These are phyloP conservation scores for Suillus variegatus DNA, from an alignment of 768 basidiomycete species.

Conservation along the genomic window DNA sequence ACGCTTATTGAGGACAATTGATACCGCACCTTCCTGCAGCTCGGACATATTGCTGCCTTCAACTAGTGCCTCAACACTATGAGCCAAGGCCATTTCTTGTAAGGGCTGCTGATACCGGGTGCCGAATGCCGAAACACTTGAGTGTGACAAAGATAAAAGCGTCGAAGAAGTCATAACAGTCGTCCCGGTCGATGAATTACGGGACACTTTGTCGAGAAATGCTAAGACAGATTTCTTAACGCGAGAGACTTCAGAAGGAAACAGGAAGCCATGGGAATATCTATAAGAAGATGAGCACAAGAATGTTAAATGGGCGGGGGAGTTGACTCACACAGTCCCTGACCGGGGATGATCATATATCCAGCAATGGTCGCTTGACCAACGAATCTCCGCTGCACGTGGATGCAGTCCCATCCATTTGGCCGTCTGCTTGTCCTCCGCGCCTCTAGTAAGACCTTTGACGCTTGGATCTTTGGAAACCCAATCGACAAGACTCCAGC, in stretches of 20 bases:
- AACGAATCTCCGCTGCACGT: conserved; percentile 72
- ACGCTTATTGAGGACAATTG: background rate
- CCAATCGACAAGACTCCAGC: conserved; percentile 87
- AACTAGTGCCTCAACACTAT: conserved; percentile 89
- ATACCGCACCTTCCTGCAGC: conserved; percentile 57
- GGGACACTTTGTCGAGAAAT: conserved; percentile 47
- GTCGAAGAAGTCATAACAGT: conserved; percentile 32
- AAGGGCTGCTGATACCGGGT: conserved; percentile 71
- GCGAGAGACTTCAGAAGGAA: conserved; percentile 82
- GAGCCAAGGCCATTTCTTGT: conserved; percentile 58
- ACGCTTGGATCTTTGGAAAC: conserved; percentile 74
- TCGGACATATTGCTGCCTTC: conserved; percentile 88
- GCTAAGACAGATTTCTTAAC: conserved; percentile 58
- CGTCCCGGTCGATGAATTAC: conserved; percentile 35
- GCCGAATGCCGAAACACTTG: conserved; percentile 86
- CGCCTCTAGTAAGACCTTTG: conserved; percentile 68
- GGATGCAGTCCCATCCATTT: conserved; percentile 93
- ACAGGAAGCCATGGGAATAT: conserved; percentile 93
- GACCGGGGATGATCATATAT: conserved; percentile 97
- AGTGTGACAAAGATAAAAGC: conserved; percentile 71
- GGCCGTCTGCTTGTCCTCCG: conserved; percentile 92
- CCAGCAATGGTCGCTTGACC: conserved; percentile 94
- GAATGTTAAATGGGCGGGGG: conserved; percentile 6
- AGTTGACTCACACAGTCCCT: conserved; percentile 75
- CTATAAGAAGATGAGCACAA: conserved; percentile 38